Percentiles rank a stretch among this genome's conserved stretches.
Evolutionary conservation across 306 rosid species (phyloP).

Genomic region (Glycine soja): DNA sequence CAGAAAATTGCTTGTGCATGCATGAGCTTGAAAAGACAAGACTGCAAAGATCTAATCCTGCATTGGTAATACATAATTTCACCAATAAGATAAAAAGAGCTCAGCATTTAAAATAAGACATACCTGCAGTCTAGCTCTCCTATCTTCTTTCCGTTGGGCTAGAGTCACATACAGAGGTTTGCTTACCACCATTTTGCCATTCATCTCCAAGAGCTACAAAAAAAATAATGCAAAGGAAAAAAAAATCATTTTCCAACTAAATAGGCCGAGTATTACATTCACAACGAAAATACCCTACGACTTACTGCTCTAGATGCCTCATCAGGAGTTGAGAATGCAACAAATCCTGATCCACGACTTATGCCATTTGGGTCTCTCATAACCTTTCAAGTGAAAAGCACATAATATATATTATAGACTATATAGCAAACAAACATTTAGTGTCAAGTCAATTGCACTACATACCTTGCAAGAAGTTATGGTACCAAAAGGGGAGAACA

Average conservation of each 20-base stretch:
- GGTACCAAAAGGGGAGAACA: constrained; percentile 77
- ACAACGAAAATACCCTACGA: constrained; percentile 27
- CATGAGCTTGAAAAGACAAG: not conserved
- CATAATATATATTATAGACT: constrained; percentile 7
- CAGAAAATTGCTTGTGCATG: not conserved
- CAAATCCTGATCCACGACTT: constrained; percentile 96
- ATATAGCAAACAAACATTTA: constrained; percentile 1
- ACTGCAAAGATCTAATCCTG: constrained; percentile 4
- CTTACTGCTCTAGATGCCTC: constrained; percentile 98
- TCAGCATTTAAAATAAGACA: too few species aligned
- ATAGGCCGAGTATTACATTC: not conserved
- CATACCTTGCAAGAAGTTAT: constrained; percentile 92
- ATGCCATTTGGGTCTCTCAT: constrained; percentile 96
- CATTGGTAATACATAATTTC: not conserved
- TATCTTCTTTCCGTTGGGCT: constrained; percentile 96
- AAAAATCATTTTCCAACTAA: not conserved
- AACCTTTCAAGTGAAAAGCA: constrained; percentile 62
- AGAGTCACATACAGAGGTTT: constrained; percentile 98
- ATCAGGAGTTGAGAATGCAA: constrained; percentile 95
- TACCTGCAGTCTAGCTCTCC: constrained; percentile 99
- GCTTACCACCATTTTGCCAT: constrained; percentile 88
- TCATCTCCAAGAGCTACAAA: constrained; percentile 87
- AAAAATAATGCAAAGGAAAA: not conserved
- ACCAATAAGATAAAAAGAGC: not conserved
- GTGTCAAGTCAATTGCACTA: constrained; percentile 20